Evolutionary conservation across 73 alveolate genomes (phyloP), one percentile per base, ranked within the genome.

Genomic region (Urostyla sp.): DNA sequence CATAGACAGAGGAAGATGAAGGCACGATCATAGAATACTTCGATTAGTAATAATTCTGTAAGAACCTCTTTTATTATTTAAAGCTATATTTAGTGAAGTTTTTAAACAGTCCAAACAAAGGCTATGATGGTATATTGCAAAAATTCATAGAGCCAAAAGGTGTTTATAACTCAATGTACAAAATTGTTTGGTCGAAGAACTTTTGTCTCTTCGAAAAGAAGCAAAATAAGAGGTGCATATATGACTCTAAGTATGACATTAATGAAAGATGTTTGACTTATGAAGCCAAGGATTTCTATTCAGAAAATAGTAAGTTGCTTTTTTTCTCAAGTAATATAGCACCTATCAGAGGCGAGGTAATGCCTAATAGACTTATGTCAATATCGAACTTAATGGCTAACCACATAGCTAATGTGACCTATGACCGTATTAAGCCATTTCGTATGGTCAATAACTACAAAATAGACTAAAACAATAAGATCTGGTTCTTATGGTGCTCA

Each of bases 151-250:
- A 92, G 37, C 95, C 97, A 18, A 85, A 87, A 49, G 97, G 97
- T 0, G 96, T 67, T 28, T 72, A 83, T 67, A 92, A 95, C 63
- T 40, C 80, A 50, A 48, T 43, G 28, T 81, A 63, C 43, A 84
- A 96, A 72, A 84, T 89, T 40, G 90, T 91, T n/a, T 95, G 99
- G 99, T 82, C 95, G 75, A 97, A 97, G 0, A 95, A 95, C 84
- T 79, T 95, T 58, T 89, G 96, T 73, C 87, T 95, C 52, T 87
- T 95, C 52, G 98, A 95, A 87, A 88, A 92, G 78, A 78, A 98
- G 69, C 80, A 90, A 52, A 93, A 95, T 63, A 74, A 87, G 66
- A 51, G 77, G 77, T 84, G 87, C 72, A 72, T 92, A 38, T 44
- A 72, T 67, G 97, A 95, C 87, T 78, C 73, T 28, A 91, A 81